A percentile compares a stretch with the other conserved stretches of the same genome.
phyloP scores from a whole-genome alignment of 345 rosid species.

The Arabidopsis thaliana region TAIR10.1 NC_003071.7:12472001-12472500 shows the following conservation, averaged over 20 bases:
- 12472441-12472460: slow-evolving; percentile 71
- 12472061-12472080: too few species aligned
- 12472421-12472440: slow-evolving; percentile 47
- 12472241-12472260: not conserved
- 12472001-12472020: too few species aligned
- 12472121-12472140: too few species aligned
- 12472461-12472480: slow-evolving; percentile 51
- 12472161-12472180: too few species aligned
- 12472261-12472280: not conserved
- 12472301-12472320: not conserved
- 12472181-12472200: too few species aligned
- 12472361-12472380: slow-evolving; percentile 28
- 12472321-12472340: not conserved
- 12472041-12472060: too few species aligned
- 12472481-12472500: slow-evolving; percentile 65
- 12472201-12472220: too few species aligned
- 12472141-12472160: too few species aligned
- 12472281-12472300: not conserved
- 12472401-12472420: not conserved
- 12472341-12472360: not conserved
- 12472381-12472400: slow-evolving; percentile 26
- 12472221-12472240: too few species aligned
- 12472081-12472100: too few species aligned
- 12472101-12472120: too few species aligned
- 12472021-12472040: too few species aligned